Percentiles rank a stretch among this genome's conserved stretches.
These are phyloP conservation scores for Pythium myriotylum DNA, from an alignment of 352 stramenopile species.

Conservation along the genomic window DNA sequence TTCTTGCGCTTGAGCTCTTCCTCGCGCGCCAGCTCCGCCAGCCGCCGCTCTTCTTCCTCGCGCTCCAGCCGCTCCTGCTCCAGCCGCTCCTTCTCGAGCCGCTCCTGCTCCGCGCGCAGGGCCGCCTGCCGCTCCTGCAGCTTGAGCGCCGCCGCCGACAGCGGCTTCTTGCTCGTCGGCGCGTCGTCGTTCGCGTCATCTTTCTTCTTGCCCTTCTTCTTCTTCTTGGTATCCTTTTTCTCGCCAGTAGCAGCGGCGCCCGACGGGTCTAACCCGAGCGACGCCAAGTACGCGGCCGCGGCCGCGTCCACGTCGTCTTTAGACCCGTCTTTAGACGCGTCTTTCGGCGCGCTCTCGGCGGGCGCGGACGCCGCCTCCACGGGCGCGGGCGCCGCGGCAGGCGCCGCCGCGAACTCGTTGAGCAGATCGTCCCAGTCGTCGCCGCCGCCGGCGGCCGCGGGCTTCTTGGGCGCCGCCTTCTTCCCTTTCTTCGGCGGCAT, in stretches of 20 bases:
- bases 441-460: conserved; percentile 29
- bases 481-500: conserved; percentile 89
- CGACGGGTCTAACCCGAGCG: conserved; percentile 65
- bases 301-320: conserved; percentile 58
- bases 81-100: conserved; percentile 52
- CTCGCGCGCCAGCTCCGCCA: conserved; percentile 45
- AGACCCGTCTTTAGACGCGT: conserved; percentile 19
- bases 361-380: conserved; percentile 19
- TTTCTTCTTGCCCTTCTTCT: conserved; percentile 72
- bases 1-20: conserved; percentile 81
- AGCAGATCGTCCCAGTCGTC: conserved; percentile 77
- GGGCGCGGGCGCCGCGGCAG: conserved; percentile 31
- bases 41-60: conserved; percentile 66
- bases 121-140: conserved; percentile 75
- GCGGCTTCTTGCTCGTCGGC: conserved; percentile 57
- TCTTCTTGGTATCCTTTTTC: conserved; percentile 88
- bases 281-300: conserved; percentile 75
- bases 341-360: conserved; percentile 10
- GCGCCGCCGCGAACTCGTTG: conserved; percentile 61
- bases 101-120: conserved; percentile 76
- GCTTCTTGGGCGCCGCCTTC: conserved; percentile 50
- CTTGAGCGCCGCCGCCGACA: conserved; percentile 70
- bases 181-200: conserved; percentile 18
- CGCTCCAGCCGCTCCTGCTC: conserved; percentile 66
- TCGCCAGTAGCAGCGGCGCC: conserved; percentile 61